Percentiles rank a stretch among this genome's conserved stretches.
phyloP scores from a whole-genome alignment of 345 rosid genomes.

The Rhizophora apiculata region DNA sequence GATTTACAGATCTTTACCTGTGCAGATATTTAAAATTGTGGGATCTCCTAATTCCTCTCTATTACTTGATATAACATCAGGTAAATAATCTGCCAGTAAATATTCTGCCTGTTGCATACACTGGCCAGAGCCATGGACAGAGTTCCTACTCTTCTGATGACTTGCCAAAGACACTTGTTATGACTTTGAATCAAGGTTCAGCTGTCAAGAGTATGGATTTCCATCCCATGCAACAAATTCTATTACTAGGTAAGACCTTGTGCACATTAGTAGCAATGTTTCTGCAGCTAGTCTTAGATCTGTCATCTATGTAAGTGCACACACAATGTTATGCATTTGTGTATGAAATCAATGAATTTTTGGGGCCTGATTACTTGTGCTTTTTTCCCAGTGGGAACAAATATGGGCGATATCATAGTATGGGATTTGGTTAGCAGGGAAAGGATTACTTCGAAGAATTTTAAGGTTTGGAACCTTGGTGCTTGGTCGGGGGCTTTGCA shows the following conservation, averaged over 20 bases:
- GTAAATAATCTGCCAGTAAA: constrained; percentile 67
- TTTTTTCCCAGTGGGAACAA: constrained; percentile 64
- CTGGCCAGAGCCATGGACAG: constrained; percentile 66
- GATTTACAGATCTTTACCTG: background rate
- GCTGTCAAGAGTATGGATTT: constrained; percentile 88
- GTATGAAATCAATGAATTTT: background rate
- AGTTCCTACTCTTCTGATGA: constrained; percentile 70
- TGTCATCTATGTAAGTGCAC: background rate
- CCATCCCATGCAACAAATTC: constrained; percentile 71
- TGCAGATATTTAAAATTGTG: background rate
- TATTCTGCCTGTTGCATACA: constrained; percentile 60
- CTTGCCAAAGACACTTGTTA: constrained; percentile 66
- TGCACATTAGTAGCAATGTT: constrained; percentile 6
- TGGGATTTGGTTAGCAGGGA: constrained; percentile 77
- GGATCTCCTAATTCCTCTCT: background rate
- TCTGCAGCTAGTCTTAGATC: background rate
- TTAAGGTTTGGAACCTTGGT: constrained; percentile 64
- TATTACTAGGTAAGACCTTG: constrained; percentile 65
- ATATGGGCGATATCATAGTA: constrained; percentile 59
- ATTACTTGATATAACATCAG: constrained; percentile 30
- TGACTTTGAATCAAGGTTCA: constrained; percentile 63
- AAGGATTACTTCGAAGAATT: constrained; percentile 51
- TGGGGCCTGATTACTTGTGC: constrained; percentile 8
- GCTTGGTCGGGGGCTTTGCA: constrained; percentile 54
- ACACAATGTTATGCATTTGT: background rate